A percentile compares a stretch with the other conserved stretches of the same genome.
Evolutionary conservation across 1,139 yeast species (phyloP).

Genomic region (Zygosaccharomyces pseudobailii): DNA sequence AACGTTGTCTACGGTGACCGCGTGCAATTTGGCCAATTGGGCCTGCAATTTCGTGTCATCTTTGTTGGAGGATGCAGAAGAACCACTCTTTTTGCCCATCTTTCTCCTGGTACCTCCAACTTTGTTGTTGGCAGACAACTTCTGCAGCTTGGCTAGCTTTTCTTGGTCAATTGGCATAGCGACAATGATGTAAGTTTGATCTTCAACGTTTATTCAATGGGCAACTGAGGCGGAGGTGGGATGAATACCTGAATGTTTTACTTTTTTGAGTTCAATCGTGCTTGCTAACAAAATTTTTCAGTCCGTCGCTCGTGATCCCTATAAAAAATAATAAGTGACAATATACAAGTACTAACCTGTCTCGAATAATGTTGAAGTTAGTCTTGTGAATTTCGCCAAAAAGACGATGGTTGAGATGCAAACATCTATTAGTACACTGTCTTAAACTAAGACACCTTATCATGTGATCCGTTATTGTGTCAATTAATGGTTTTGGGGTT

Average conservation of each 20-base stretch:
- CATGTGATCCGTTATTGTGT: no score
- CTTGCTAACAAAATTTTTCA: conserved; percentile 11
- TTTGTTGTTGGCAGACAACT: conserved; percentile 63
- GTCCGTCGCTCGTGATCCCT: conserved; percentile 1
- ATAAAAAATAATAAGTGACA: neutral
- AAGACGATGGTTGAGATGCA: no score
- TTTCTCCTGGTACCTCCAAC: conserved; percentile 89
- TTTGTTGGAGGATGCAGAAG: conserved; percentile 40
- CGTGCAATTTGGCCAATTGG: conserved; percentile 83
- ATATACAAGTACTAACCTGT: no score
- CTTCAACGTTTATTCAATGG: neutral
- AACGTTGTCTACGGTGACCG: conserved; percentile 81
- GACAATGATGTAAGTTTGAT: conserved; percentile 12
- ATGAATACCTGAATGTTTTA: neutral
- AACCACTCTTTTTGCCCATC: conserved; percentile 52
- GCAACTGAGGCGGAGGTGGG: neutral
- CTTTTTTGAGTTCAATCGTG: neutral
- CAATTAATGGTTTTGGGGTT: no score
- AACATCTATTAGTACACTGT: no score
- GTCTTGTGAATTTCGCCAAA: no score
- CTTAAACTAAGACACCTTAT: no score
- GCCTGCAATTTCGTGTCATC: conserved; percentile 90
- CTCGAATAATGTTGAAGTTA: no score
- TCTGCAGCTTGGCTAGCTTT: conserved; percentile 80
- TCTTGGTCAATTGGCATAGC: conserved; percentile 81